Percentiles rank a stretch among this genome's conserved stretches.
Evolutionary conservation across 805 yeast genomes (phyloP).

Genomic region (Ogataea degrootiae): DNA sequence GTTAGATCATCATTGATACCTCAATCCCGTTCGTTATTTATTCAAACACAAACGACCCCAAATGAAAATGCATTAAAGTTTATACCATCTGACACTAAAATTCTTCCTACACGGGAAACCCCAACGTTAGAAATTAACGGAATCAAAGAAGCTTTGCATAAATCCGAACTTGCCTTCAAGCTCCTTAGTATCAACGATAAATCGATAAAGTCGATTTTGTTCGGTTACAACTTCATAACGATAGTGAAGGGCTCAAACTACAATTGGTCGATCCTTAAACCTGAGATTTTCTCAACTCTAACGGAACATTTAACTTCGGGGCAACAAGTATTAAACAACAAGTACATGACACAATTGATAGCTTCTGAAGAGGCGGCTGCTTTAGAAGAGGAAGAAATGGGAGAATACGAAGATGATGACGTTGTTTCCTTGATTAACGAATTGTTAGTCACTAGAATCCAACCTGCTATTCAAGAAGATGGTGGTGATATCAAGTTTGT

Average conservation of each 20-base stretch:
- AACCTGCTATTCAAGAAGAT: conserved; percentile 98
- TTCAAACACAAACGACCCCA: conserved; percentile 83
- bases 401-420: conserved; percentile 43
- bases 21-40: conserved; percentile 37
- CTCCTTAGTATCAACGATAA: conserved; percentile 64
- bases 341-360: conserved; percentile 29
- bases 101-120: conserved; percentile 53
- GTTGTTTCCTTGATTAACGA: conserved; percentile 87
- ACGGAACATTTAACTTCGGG: conserved; percentile 55
- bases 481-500: conserved; percentile 95
- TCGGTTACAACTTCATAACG: conserved; percentile 81
- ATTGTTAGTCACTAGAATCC: conserved; percentile 85
- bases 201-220: conserved; percentile 65
- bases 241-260: conserved; percentile 49
- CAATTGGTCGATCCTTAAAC: conserved; percentile 58
- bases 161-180: conserved; percentile 73
- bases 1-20: too few species aligned
- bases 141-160: conserved; percentile 64
- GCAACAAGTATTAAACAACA: conserved; percentile 44
- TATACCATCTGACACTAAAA: conserved; percentile 58
- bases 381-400: conserved; percentile 61
- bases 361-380: conserved; percentile 37
- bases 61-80: conserved; percentile 84
- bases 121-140: conserved; percentile 65
- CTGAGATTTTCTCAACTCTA: conserved; percentile 57